Evolutionary conservation across 805 yeast genomes (phyloP), one percentile per base, ranked within the genome.

Genomic region (Jamesozyma hellenica): DNA sequence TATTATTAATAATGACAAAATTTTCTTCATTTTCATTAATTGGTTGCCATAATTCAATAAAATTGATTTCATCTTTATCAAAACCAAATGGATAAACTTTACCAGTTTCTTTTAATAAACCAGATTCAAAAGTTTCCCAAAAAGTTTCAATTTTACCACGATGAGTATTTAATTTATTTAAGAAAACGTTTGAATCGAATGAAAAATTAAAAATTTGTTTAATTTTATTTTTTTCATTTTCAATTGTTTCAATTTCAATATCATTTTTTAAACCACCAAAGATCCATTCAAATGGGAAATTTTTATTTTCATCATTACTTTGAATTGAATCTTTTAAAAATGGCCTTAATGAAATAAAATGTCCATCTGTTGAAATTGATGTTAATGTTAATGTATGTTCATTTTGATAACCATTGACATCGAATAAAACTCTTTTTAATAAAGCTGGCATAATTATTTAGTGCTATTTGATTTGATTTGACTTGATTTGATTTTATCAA

Each of bases 241-340:
- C 19, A 5, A 13, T 54, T 35, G 52, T 56, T 32, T 52, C 56
- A 10, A 65, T 65, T 5, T 55, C 60, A 28, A 67, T 49, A 3
- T 58, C 55, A 13, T 59, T 58, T 37, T 73, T 74, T 1, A 52
- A 53, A 2, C 84, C 83, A 4, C 71, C 69, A 56, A 75, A 71
- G 1, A 69, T 74, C 79, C 81, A 74, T 48, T 77, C 77, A 46
- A 74, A 74, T 17, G 72, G 72, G 47, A 66, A 67, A n/a, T 44
- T 48, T 14, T 49, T 48, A 34, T 56, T 62, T 4, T 50, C 47
- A 2, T 48, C 49, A 3, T 51, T 49, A 5, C 37, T 25, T 23
- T 61, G 57, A 21, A 6, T 21, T 21, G 23, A 21, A 21, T 21
- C n/a, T n/a, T 47, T 48, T 34, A 52, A 51, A 14, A 61, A 49